Evolutionary conservation across 169 alveolate genomes (phyloP), one percentile per base, ranked within the genome.

Genomic region (Plasmodium berghei): DNA sequence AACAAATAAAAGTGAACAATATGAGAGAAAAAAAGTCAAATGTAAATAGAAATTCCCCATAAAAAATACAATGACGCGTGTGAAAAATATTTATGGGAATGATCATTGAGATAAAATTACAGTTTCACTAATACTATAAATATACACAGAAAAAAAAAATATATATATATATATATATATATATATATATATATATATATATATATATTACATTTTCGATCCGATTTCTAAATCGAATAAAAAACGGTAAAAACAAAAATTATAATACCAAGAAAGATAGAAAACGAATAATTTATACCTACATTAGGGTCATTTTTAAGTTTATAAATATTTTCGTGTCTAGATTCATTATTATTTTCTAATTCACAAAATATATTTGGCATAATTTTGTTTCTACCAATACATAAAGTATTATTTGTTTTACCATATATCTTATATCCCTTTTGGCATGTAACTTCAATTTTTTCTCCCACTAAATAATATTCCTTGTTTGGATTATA

Each of bases 291-390:
- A 54, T 18, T 48, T 10, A 9, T 42, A 20, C 59, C 72, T 40
- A 69, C 63, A 56, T 24, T 77, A 26, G 66, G 46, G 28, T 63
- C 12, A 24, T 58, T 62, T 49, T 77, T 58, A 20, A 77, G 14
- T 56, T 77, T 77, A 9, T 77, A 75, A 62, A 62, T 64, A 69
- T 77, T 77, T 58, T 16, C 71, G 58, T 62, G 49, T 42, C 54
- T 61, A 48, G 28, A 42, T 24, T 64, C 89, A 49, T 77, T 69
- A 56, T 63, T 16, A 26, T 77, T 22, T 55, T 49, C 66, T 64
- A 63, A 64, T 40, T 77, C 73, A 45, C 89, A 77, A 49, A 59
- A 40, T 77, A 77, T 77, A 59, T 77, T 77, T 8, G 89, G 89
- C 8, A 66, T 24, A 49, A 77, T 77, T 34, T 28, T 77, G 66